Base-by-base conservation (phyloP, 768 basidiomycete species). In the Russula virescens region DNA sequence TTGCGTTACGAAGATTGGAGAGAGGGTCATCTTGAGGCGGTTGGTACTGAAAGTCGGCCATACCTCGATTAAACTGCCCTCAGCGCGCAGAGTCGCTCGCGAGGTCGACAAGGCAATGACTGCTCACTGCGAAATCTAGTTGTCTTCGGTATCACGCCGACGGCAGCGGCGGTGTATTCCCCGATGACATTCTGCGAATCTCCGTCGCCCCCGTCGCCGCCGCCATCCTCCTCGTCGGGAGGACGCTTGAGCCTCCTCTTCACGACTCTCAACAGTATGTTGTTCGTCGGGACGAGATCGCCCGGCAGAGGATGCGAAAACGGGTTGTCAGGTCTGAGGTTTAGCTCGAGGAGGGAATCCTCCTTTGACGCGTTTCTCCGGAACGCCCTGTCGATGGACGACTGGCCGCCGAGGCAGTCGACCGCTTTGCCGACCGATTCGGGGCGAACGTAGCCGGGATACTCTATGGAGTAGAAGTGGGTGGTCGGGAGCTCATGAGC, bases 11-110 rank as follows among this genome's bases (percentile, higher is more conserved):
- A 58, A 98, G 74, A 61, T 83, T 77, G 2, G 85, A 73, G 4
- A 92, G 75, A 3, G 88, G 85, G 69, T 96, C 93, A 16, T 83
- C 73, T 71, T 79, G 75, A 60, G 88, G 79, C 1, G 92, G 92
- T 63, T 86, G 82, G 73, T 86, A 97, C 73, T 97, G 94, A 71
- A 85, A 97, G 73, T 98, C 96, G 43, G 87, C 91, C 90, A 98
- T 93, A 61, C 86, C 96, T 98, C 26, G 13, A 53, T 46, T 19
- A 16, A 10, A 51, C 9, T 18, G 48, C 35, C 23, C 6, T 57
- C 31, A 52, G 49, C 25, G 19, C 23, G 23, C 26, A 1, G 31
- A 19, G 31, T 46, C 21, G 19, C 13, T 53, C n/a, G 45, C 35
- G 31, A n/a, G 31, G 28, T n/a, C 28, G 38, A 38, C 26, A 57